Base-by-base conservation (phyloP, 495 filamentous ascomycete genomes). In the Tuber calosporum region DNA sequence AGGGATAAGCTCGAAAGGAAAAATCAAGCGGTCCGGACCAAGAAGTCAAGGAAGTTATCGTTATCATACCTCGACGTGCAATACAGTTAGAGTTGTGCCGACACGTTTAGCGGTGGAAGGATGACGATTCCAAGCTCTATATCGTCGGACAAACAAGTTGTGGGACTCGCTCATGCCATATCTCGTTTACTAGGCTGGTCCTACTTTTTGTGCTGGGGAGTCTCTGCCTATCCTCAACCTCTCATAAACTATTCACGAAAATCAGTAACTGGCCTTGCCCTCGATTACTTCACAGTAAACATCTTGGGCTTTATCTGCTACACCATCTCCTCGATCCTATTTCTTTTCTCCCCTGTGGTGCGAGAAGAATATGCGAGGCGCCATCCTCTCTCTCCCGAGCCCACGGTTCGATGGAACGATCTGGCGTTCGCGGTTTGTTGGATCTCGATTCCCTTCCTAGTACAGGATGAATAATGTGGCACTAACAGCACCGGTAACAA, bases 151-250 rank as follows among this genome's bases (percentile, higher is more conserved):
- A 30, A 62, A 62, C 53, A 30, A 13, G 26, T 34, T 26, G 53
- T 62, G 53, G 39, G 58, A 20, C 68, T 80, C 41, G 45, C 72
- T 58, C 69, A 66, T 11, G 72, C 70, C n/a, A 39, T 87, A 15
- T 90, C 88, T n/a, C 81, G 78, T 72, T 20, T 87, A 0, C 85
- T 89, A 67, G 88, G 88, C 75, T 88, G 88, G 86, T 72, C 85
- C 71, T 90, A 90, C 83, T 89, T 88, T 73, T 70, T 89, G n/a
- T 87, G 86, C 80, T 96, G 94, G 94, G 92, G 90, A 1, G 81
- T 90, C 53, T 96, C 93, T 19, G 98, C 97, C 84, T 99, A 97
- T 81, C 94, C 96, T 1, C 95, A 98, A 79, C 87, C 90, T 1
- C 82, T 94, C 53, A 86, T 88, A 72, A 99, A 96, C 85, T 89